phyloP scores from a whole-genome alignment of 108 stramenopile species.

The Mediolabrus comicus region DNA sequence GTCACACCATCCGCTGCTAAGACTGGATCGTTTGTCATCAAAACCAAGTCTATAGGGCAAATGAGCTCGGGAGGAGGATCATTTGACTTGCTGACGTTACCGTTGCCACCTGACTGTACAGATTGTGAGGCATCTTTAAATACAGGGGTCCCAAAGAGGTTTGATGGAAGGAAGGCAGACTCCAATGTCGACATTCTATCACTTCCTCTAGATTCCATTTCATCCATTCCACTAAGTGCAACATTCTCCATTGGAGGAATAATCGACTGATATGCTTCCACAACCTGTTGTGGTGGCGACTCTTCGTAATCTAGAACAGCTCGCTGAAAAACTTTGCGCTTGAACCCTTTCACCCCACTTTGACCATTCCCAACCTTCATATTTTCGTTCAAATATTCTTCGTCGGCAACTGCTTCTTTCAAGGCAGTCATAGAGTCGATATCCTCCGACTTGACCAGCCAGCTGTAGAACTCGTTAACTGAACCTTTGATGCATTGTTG shows the following conservation, averaged over 20 bases:
- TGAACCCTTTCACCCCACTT: slow-evolving; percentile 47
- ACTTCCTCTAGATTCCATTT: background rate
- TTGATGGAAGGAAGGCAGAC: slow-evolving; percentile 25
- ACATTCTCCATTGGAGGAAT: background rate
- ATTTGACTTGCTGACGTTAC: background rate
- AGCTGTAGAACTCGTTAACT: slow-evolving; percentile 37
- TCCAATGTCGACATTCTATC: background rate
- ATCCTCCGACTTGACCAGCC: slow-evolving; percentile 46
- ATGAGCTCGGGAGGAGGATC: slow-evolving; percentile 32
- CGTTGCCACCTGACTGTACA: background rate
- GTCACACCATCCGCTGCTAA: slow-evolving; percentile 77
- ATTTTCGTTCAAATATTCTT: slow-evolving; percentile 45
- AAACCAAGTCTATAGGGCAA: slow-evolving; percentile 66
- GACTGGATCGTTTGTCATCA: slow-evolving; percentile 74
- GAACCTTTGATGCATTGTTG: slow-evolving; percentile 41
- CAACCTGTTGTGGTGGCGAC: background rate
- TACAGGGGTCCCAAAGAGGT: slow-evolving; percentile 18
- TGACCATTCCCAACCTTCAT: slow-evolving; percentile 41
- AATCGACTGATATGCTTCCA: background rate
- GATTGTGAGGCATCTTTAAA: background rate
- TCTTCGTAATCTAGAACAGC: slow-evolving; percentile 37
- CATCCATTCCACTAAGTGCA: background rate
- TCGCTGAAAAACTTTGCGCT: slow-evolving; percentile 40
- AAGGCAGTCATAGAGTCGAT: slow-evolving; percentile 37
- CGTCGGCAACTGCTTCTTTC: slow-evolving; percentile 45